Evolutionary conservation across 306 rosid genomes (phyloP).

Genomic region (Gastrolobium bilobum): DNA sequence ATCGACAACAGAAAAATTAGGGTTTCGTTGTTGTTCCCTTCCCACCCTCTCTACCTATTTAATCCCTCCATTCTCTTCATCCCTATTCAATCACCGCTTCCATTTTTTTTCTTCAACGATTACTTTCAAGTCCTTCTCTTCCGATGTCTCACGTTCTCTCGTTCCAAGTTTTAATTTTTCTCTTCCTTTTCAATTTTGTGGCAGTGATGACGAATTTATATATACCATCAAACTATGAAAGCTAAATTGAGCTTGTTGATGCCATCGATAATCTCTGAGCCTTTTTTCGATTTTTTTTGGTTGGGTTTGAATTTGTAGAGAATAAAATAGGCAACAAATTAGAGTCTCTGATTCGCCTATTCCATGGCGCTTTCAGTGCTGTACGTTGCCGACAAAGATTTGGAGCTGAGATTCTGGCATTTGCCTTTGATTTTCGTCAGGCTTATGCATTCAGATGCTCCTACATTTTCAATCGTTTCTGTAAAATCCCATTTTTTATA

Average conservation of each 20-base stretch:
- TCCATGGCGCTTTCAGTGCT: slow-evolving; percentile 76
- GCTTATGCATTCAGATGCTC: slow-evolving; percentile 78
- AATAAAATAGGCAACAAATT: slow-evolving; percentile 80
- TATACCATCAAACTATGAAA: slow-evolving; percentile 98
- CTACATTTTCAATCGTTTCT: slow-evolving; percentile 44
- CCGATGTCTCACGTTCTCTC: accelerated
- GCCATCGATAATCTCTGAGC: slow-evolving; percentile 70
- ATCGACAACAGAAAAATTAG: background rate
- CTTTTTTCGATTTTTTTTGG: background rate
- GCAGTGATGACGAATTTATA: slow-evolving; percentile 64
- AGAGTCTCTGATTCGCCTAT: slow-evolving; percentile 89
- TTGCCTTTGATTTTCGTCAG: slow-evolving; percentile 34
- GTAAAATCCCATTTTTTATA: background rate
- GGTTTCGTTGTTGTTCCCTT: slow-evolving; percentile 38
- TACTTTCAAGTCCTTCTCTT: too few species aligned
- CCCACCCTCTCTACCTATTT: slow-evolving; percentile 44
- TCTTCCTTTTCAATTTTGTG: background rate
- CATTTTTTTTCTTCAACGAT: background rate
- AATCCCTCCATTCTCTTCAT: slow-evolving; percentile 5
- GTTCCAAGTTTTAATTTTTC: accelerated
- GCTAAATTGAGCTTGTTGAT: slow-evolving; percentile 81
- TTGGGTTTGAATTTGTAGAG: background rate
- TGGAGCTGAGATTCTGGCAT: slow-evolving; percentile 84
- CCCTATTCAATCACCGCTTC: slow-evolving; percentile 40
- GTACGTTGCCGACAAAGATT: slow-evolving; percentile 83